Conservation (phyloP, 352 stramenopile genomes). For the Phytophthora parvispora region DNA sequence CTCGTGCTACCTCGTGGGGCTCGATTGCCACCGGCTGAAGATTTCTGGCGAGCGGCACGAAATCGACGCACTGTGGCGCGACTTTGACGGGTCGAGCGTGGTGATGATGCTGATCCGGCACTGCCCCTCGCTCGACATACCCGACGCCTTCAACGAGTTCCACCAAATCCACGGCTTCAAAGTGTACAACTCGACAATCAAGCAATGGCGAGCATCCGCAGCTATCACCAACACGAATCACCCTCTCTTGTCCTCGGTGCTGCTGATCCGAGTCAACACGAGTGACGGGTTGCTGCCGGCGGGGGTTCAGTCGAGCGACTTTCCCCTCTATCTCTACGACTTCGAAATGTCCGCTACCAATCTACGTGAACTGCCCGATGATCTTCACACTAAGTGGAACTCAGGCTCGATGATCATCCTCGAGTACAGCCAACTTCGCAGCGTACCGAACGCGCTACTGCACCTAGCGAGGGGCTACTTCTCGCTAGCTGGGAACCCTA, state of each 20-base stretch:
- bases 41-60: slow-evolving; percentile 18
- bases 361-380: slow-evolving; percentile 29
- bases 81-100: slow-evolving; percentile 32
- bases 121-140: slow-evolving; percentile 43
- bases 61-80: slow-evolving; percentile 14
- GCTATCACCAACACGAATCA: slow-evolving; percentile 34
- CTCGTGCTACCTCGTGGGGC: slow-evolving; percentile 40
- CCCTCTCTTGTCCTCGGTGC: slow-evolving; percentile 24
- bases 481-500: slow-evolving; percentile 13
- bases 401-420: slow-evolving; percentile 13
- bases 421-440: slow-evolving; percentile 30
- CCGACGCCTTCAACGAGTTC: slow-evolving; percentile 38
- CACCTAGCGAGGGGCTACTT: slow-evolving; percentile 7
- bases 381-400: slow-evolving; percentile 44
- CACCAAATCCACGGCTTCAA: slow-evolving; percentile 30
- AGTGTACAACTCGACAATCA: slow-evolving; percentile 53
- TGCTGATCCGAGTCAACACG: slow-evolving; percentile 48
- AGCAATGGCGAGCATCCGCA: slow-evolving; percentile 27
- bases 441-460: slow-evolving; percentile 6
- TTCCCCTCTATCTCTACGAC: slow-evolving; percentile 36
- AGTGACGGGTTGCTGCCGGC: slow-evolving; percentile 32
- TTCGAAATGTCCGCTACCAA: slow-evolving; percentile 51
- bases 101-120: slow-evolving; percentile 35
- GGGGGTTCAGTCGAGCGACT: slow-evolving; percentile 37
- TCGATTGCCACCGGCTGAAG: slow-evolving; percentile 37